phyloP scores from a whole-genome alignment of 176 grass and related monocot genomes.

The Oryza australiensis region DNA sequence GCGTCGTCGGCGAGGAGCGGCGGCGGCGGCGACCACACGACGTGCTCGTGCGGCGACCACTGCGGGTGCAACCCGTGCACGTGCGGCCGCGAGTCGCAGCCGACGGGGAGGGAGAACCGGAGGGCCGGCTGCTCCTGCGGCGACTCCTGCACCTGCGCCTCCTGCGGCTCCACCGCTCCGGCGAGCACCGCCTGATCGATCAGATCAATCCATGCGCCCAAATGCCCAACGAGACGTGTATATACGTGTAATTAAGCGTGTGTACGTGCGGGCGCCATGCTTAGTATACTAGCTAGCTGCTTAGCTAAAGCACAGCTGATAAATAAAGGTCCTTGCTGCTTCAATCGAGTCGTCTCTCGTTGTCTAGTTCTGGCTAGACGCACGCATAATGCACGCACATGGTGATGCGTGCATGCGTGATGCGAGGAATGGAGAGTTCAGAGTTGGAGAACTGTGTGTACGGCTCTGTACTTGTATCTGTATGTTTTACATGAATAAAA shows the following conservation, averaged over 20 bases:
- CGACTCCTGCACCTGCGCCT: constrained; percentile 28
- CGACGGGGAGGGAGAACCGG: constrained; percentile 23
- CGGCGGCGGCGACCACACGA: constrained; percentile 39
- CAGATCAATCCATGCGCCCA: not conserved
- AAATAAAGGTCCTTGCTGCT: not conserved
- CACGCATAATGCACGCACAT: no score
- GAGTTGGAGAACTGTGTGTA: not conserved
- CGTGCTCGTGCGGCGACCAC: constrained; percentile 60
- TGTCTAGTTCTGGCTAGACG: no score
- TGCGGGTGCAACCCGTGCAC: constrained; percentile 65
- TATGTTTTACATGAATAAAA: constrained; percentile 8
- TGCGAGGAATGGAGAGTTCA: not conserved
- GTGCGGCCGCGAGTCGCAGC: constrained; percentile 26
- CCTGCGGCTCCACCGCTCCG: constrained; percentile 29
- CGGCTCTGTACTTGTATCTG: not conserved
- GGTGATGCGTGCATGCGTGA: no score
- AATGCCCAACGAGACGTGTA: not conserved
- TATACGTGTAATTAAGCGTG: not conserved
- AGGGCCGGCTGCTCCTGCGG: constrained; percentile 52
- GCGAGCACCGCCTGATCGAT: not conserved
- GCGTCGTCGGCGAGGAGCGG: not conserved
- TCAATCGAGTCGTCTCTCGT: not conserved
- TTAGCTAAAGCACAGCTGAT: not conserved
- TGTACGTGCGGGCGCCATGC: not conserved
- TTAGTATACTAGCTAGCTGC: not conserved